Base-by-base conservation (phyloP, 495 filamentous ascomycete genomes). In the Podospora appendiculata region DNA sequence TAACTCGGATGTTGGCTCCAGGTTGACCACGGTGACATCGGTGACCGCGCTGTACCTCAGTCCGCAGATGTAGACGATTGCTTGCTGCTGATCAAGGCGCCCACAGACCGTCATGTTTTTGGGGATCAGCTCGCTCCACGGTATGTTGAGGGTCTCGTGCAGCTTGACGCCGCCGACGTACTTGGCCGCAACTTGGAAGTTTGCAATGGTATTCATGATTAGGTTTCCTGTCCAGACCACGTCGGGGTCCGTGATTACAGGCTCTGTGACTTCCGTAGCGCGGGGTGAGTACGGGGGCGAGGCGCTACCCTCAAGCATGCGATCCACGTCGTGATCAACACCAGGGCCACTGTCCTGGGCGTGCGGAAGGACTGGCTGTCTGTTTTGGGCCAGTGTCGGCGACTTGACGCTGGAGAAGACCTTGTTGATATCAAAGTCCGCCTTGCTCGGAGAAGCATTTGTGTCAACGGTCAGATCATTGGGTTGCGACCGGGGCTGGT, bases 261-360 rank as follows among this genome's bases (percentile, higher is more conserved):
- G 25, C 44, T 83, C 79, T 4, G 60, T 18, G 10, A 59, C 62
- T 12, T 17, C 50, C 13, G 62, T 57, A 16, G 52, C 62, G 18
- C 55, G 70, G 0, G 91, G 91, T 2, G 89, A 94, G 66, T 95
- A 96, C 6, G 87, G 85, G 6, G 88, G 87, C 8, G 89, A 92
- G 16, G 91, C 85, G 25, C 80, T 81, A n/a, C 81, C 78, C 53
- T 96, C 90, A 5, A 98, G 77, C 44, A 98, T 70, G 47, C 87
- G 80, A 66, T 98, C 93, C 41, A 98, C 90, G 53, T 98, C 93
- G 13, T 89, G 80, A 66, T 98, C 93, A 8, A 74, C 71, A 5
- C 75, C 79, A 56, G 87, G 67, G 52, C 76, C 70, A 56, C 69
- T 66, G 55, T 64, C 70, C 4, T 65, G 67, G 17, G 69, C 71